Evolutionary conservation across 805 yeast genomes (phyloP), one percentile per base, ranked within the genome.

Genomic region (Nematodospora valgi): DNA sequence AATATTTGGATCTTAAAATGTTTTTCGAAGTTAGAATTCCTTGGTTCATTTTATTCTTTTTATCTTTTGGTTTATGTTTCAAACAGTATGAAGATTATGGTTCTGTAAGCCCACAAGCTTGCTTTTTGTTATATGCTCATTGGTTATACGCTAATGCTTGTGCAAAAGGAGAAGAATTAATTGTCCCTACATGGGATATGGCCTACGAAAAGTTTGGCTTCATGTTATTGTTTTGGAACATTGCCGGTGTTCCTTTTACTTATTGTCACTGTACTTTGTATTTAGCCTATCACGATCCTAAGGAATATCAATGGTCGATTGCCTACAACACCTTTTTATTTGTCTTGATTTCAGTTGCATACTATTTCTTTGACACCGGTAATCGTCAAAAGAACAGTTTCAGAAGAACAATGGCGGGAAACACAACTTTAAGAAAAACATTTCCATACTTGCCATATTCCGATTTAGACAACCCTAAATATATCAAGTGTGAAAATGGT

Each of bases 151-250:
- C 95, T 42, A 91, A 93, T 55, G 96, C 97, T 3, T 91, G 98
- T 63, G 82, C 95, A 38, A 93, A 93, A 64, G 98, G 98, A 49
- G 98, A 93, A 65, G 98, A 93, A 59, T 70, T 91, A 51, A 93
- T 93, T 58, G 95, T 89, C 44, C 96, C 98, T 49, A 85, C 96
- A 13, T 93, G 98, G 98, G 98, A 93, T 62, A 91, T 93, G 97
- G 96, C 95, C 21, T 93, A 93, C 62, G 98, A 93, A 62, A 93
- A 93, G 66, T 93, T 93, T 52, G 98, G 98, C n/a, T 93, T 93
- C 72, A 89, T 93, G 98, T 76, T 93, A 47, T 79, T 89, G 50
- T 93, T 93, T 73, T 93, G 98, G 98, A 93, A 93, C 68, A 87
- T 93, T 59, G 96, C 97, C 21, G 98, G 98, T 52, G 98, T 93